These are phyloP conservation scores for Pythium aphanidermatum DNA, from an alignment of 352 stramenopile species.

Conservation along the genomic window DNA sequence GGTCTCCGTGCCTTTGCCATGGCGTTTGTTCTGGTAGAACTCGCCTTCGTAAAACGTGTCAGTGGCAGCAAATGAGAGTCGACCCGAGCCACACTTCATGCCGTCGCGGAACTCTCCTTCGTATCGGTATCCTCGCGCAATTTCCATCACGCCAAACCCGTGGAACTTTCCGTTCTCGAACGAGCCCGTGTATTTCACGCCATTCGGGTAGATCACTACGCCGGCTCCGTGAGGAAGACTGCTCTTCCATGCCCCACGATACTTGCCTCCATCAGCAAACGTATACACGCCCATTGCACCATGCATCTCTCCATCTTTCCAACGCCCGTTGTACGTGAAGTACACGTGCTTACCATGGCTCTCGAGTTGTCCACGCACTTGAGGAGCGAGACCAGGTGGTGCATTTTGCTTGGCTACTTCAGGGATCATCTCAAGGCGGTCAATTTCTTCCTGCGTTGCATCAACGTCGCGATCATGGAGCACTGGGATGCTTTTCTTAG, in stretches of 20 bases:
- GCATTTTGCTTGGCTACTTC: constrained; percentile 24
- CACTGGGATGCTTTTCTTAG: constrained; percentile 13
- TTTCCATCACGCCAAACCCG: constrained; percentile 57
- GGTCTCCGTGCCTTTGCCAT: constrained; percentile 57
- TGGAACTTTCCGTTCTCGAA: constrained; percentile 56
- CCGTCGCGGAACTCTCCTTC: constrained; percentile 51
- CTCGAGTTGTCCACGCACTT: constrained; percentile 53
- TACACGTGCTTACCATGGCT: constrained; percentile 60
- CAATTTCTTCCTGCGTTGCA: constrained; percentile 19
- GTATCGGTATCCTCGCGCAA: constrained; percentile 40
- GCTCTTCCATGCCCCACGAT: constrained; percentile 45
- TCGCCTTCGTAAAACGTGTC: constrained; percentile 56
- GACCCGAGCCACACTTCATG: constrained; percentile 37
- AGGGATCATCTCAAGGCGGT: constrained; percentile 46
- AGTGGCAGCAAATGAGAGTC: constrained; percentile 32
- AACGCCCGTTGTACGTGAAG: constrained; percentile 62
- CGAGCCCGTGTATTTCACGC: constrained; percentile 57
- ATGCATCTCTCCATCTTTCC: constrained; percentile 67
- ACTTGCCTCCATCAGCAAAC: constrained; percentile 67
- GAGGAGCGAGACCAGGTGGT: constrained; percentile 51
- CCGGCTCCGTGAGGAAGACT: constrained; percentile 38
- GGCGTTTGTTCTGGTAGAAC: constrained; percentile 55
- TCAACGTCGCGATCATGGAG: constrained; percentile 35
- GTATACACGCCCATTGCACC: constrained; percentile 54
- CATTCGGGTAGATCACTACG: constrained; percentile 54